These are phyloP conservation scores for Eremomyces bilateralis DNA, from an alignment of 495 filamentous ascomycete genomes.

Conservation along the genomic window DNA sequence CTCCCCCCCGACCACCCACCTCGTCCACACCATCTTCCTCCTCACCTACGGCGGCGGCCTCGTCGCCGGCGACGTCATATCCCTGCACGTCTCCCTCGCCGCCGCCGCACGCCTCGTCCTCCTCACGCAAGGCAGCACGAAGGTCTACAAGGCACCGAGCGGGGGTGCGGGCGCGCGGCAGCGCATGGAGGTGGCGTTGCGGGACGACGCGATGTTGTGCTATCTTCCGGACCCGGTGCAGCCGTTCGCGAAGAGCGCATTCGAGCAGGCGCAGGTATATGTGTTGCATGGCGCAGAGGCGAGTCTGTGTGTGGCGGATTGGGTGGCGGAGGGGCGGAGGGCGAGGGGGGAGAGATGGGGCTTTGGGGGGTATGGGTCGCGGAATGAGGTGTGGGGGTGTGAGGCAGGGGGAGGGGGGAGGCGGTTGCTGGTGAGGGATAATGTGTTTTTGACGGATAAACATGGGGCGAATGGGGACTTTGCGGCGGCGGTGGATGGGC, in stretches of 20 bases:
- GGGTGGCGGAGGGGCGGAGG: conserved; percentile 71
- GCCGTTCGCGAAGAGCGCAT: conserved; percentile 59
- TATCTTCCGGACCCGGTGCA: conserved; percentile 90
- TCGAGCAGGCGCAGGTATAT: conserved; percentile 65
- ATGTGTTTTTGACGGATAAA: conserved; percentile 42
- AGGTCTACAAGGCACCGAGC: conserved; percentile 63
- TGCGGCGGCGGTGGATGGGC: conserved; percentile 36
- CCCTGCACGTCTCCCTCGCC: conserved; percentile 45
- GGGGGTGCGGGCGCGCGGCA: conserved; percentile 42
- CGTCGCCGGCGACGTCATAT: conserved; percentile 62
- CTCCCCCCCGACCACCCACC: background rate
- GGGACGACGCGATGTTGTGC: conserved; percentile 44
- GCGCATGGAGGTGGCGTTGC: conserved; percentile 37
- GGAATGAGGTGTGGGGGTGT: conserved; percentile 62
- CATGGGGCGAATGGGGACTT: conserved; percentile 17
- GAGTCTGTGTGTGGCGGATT: conserved; percentile 67
- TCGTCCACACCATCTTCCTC: conserved; percentile 52
- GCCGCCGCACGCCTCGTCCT: conserved; percentile 47
- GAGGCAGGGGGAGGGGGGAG: conserved; percentile 18
- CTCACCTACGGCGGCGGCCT: conserved; percentile 91
- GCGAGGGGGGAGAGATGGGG: conserved; percentile 86
- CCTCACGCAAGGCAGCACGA: conserved; percentile 87
- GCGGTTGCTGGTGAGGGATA: conserved; percentile 60
- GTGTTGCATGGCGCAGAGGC: conserved; percentile 26
- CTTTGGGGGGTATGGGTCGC: conserved; percentile 48